Evolutionary conservation across 805 yeast species (phyloP), one percentile per base, ranked within the genome.

Genomic region (Candida maesae): DNA sequence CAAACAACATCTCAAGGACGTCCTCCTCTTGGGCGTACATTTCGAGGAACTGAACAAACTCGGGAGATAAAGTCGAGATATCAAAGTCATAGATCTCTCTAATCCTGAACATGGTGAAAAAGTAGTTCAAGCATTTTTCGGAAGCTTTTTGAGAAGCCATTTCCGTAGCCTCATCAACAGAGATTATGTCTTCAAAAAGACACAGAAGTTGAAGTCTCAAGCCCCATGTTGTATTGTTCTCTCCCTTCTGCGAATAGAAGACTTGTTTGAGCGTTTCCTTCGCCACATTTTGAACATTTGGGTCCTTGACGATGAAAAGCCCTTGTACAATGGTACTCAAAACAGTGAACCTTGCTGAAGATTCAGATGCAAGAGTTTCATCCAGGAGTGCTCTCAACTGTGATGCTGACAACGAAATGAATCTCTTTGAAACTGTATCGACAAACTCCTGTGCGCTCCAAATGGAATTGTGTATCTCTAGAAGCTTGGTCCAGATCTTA

Each of bases 141-240:
- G 45, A 15, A 13, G 37, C 27, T 25, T 25, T 32, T 17, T 38
- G 14, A 8, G 32, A 19, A 2, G 39, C 36, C 3, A 55, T 21
- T 2, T 19, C 25, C 1, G 25, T 5, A 9, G 60, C 36, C 13
- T 56, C 53, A 3, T 63, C 63, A 3, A 58, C 38, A 1, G 61
- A 39, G 2, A 64, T 36, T 8, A 67, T 49, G 26, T 64, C 59
- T 29, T 68, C 79, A 50, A 68, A 78, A 2, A 77, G 54, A 51
- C 75, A 72, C 39, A 78, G 54, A 7, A 78, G 50, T 44, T 70
- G 63, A 51, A 70, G 78, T 26, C 63, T 66, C 14, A 76, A 47
- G 42, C 65, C 70, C 79, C 82, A 76, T 17, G 60, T 51, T 6
- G 55, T 46, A n/a, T 45, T 50, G 13, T 35, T 20, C 6, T 47